Evolutionary conservation across 768 basidiomycete species (phyloP), one percentile per base, ranked within the genome.

Genomic region (Boletus subparvulus): DNA sequence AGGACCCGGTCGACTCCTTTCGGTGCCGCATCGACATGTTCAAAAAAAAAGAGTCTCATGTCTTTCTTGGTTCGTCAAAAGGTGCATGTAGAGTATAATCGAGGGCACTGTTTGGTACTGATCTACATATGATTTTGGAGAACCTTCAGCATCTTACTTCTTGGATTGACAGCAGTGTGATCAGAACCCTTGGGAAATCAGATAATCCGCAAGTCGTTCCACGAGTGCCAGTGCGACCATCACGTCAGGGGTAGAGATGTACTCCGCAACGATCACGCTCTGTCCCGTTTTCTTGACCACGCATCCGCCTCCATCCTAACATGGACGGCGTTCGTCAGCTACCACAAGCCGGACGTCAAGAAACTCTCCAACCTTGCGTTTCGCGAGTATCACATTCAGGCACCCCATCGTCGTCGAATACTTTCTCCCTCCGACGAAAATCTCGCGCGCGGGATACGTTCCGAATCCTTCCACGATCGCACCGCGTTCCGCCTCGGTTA

Each of bases 391-490:
- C 65, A 69, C 47, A 12, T 69, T 65, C 13, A 69, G 48, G 21
- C 63, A 68, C 0, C 68, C 61, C 67, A 69, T 69, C 61, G 63
- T 69, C 26, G 68, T 70, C 50, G 56, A 19, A 21, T 69, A 69
- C 40, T 28, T 37, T 4, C 67, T 32, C 0, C 63, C 68, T 4
- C 67, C 67, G 16, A 69, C 56, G 17, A 43, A 13, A 11, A 70
- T 61, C 66, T 68, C 61, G 5, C 68, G 58, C 16, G 33, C 45
- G 6, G 68, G 68, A n/a, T 45, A 54, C 4, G 50, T 45, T n/a
- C 53, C 61, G 10, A 69, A 70, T 17, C 57, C 66, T 28, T 56
- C 37, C 45, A 52, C 32, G 46, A 72, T 56, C 48, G 54, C 62
- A 16, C 53, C 41, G 32, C 62, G 60, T 11, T 70, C 69, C 1